Conservation (phyloP, 2,329 filamentous ascomycete genomes). For the Cordyceps pruinosa region DNA sequence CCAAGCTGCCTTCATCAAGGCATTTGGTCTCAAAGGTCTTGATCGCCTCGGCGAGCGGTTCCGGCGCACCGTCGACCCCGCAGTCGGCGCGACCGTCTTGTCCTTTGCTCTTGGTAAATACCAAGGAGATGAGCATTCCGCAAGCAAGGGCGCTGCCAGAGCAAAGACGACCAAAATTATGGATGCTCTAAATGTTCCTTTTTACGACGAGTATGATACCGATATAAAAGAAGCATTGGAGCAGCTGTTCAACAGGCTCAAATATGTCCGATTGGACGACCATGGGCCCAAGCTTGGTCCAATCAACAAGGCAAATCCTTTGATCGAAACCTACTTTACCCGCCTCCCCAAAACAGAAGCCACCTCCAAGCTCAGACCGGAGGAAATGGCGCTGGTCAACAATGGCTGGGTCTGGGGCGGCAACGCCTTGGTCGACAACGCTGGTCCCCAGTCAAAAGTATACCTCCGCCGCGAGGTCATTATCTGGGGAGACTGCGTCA, state of each 20-base stretch:
- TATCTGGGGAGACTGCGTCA: conserved; percentile 97
- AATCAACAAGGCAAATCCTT: conserved; percentile 67
- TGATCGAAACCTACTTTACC: conserved; percentile 95
- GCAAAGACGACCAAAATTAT: conserved; percentile 57
- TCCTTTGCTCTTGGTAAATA: conserved; percentile 51
- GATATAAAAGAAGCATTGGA: conserved; percentile 80
- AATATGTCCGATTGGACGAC: conserved; percentile 88
- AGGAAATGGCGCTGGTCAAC: conserved; percentile 78
- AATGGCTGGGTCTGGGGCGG: conserved; percentile 99
- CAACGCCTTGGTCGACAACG: conserved; percentile 89
- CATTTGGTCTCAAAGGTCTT: conserved; percentile 62
- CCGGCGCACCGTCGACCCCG: conserved; percentile 62
- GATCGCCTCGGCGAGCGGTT: conserved; percentile 77
- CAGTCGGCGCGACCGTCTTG: conserved; percentile 53
- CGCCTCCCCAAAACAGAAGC: conserved; percentile 71
- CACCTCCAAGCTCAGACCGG: conserved; percentile 68
- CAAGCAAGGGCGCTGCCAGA: conserved; percentile 44
- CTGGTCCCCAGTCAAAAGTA: conserved; percentile 80
- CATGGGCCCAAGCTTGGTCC: conserved; percentile 81
- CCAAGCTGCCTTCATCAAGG: conserved; percentile 56
- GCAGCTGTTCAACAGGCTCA: conserved; percentile 88
- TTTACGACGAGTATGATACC: conserved; percentile 86
- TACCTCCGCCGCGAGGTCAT: conserved; percentile 96
- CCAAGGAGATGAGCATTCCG: conserved; percentile 33
- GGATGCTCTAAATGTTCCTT: conserved; percentile 77